A percentile compares a stretch with the other conserved stretches of the same genome.
These are phyloP conservation scores for Alternaria longipes DNA, from an alignment of 2,329 filamentous ascomycete genomes.

Conservation along the genomic window DNA sequence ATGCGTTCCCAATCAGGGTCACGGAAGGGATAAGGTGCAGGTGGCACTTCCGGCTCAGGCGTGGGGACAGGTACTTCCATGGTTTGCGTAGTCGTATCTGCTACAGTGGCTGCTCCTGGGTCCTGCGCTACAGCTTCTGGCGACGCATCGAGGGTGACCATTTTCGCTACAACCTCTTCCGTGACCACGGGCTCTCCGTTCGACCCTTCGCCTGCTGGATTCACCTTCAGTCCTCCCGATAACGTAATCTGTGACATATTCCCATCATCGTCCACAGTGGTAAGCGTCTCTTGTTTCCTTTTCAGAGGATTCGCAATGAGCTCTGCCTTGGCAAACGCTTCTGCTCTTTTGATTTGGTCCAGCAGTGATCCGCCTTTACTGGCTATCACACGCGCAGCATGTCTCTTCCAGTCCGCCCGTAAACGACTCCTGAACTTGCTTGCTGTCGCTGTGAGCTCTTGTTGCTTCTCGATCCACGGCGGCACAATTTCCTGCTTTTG, in stretches of 20 bases:
- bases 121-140: slow-evolving; percentile 11
- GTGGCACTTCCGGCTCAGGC: slow-evolving; percentile 46
- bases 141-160: slow-evolving; percentile 22
- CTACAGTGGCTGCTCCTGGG: neutral
- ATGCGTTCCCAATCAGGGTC: slow-evolving; percentile 78
- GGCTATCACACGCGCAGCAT: slow-evolving; percentile 80
- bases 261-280: slow-evolving; percentile 55
- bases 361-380: slow-evolving; percentile 78
- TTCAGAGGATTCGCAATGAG: slow-evolving; percentile 67
- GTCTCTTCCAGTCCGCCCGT: slow-evolving; percentile 82
- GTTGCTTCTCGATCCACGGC: slow-evolving; percentile 99
- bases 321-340: slow-evolving; percentile 80
- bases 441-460: slow-evolving; percentile 78
- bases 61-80: slow-evolving; percentile 22
- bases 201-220: slow-evolving; percentile 21
- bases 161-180: slow-evolving; percentile 41
- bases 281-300: slow-evolving; percentile 56
- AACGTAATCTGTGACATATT: slow-evolving; percentile 59
- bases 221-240: slow-evolving; percentile 54
- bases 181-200: slow-evolving; percentile 27
- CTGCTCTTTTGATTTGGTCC: slow-evolving; percentile 75
- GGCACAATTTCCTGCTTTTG: slow-evolving; percentile 94
- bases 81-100: slow-evolving; percentile 22
- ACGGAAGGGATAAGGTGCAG: slow-evolving; percentile 69
- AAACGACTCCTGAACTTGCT: slow-evolving; percentile 77